A percentile compares a stretch with the other conserved stretches of the same genome.
phyloP scores from a whole-genome alignment of 305 asterid species.

The Fraxinus sp. region DNA sequence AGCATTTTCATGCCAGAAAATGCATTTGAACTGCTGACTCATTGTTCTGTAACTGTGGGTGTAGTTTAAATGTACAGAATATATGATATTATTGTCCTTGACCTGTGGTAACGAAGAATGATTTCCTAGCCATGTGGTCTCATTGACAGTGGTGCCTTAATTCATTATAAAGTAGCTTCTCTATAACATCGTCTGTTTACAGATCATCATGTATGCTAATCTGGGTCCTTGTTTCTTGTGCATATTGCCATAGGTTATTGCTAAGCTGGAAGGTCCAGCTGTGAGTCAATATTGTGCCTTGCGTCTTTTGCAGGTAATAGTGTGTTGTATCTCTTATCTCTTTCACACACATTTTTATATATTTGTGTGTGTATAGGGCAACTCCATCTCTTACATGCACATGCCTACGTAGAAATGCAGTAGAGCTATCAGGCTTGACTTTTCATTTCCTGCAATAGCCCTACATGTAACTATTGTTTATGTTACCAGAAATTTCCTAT shows the following conservation, averaged over 20 bases:
- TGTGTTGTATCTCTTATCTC: conserved; percentile 16
- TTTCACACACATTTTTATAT: conserved; percentile 12
- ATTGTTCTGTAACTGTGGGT: conserved; percentile 2
- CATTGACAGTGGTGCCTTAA: not conserved
- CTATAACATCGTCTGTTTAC: conserved; percentile 11
- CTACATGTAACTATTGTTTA: not conserved
- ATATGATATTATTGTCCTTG: not conserved
- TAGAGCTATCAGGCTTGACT: not conserved
- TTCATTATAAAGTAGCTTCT: conserved; percentile 6
- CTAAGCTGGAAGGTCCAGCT: conserved; percentile 97
- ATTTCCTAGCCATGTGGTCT: not conserved
- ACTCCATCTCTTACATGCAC: conserved; percentile 9
- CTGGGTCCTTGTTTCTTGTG: conserved; percentile 8
- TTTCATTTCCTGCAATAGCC: not conserved
- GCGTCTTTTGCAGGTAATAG: conserved; percentile 84
- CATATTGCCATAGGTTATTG: conserved; percentile 75
- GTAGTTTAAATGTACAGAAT: not conserved
- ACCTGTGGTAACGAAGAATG: conserved; percentile 11
- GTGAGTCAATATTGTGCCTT: conserved; percentile 95
- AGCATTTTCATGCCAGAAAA: not conserved
- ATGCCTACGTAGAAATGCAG: not conserved
- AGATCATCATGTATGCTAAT: conserved; percentile 28
- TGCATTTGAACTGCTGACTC: not conserved
- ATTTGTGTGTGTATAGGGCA: not conserved
- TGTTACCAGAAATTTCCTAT: not conserved